phyloP scores from a whole-genome alignment of 2,329 filamentous ascomycete species.

The Ophiostoma populinum region DNA sequence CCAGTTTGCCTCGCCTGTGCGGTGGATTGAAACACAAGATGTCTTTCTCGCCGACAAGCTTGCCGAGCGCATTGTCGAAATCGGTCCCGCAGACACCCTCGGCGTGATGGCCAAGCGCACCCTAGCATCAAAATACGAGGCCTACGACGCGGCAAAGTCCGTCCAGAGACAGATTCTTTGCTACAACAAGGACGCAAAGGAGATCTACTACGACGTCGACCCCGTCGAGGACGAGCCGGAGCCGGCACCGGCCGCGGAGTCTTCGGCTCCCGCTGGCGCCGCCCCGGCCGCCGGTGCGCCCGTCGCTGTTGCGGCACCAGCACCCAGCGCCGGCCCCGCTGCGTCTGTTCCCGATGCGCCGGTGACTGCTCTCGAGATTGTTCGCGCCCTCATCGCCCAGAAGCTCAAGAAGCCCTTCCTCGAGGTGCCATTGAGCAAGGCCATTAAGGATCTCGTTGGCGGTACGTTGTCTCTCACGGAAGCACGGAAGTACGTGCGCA shows the following conservation, averaged over 20 bases:
- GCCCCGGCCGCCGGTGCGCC: slow-evolving; percentile 35
- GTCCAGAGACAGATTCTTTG: slow-evolving; percentile 94
- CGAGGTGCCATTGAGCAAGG: slow-evolving; percentile 85
- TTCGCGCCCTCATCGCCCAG: slow-evolving; percentile 79
- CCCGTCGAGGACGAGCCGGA: slow-evolving; percentile 81
- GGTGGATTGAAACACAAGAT: slow-evolving; percentile 99
- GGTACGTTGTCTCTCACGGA: slow-evolving; percentile 52
- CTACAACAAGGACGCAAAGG: slow-evolving; percentile 98
- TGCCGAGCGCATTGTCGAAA: slow-evolving; percentile 92
- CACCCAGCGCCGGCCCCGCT: slow-evolving; percentile 67
- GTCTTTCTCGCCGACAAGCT: slow-evolving; percentile 93
- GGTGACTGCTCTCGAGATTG: slow-evolving; percentile 74
- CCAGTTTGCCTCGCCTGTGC: slow-evolving; percentile 94
- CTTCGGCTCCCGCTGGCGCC: slow-evolving; percentile 34
- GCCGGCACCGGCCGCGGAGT: slow-evolving; percentile 19
- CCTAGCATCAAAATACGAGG: slow-evolving; percentile 91
- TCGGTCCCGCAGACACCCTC: slow-evolving; percentile 90
- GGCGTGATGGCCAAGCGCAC: slow-evolving; percentile 96
- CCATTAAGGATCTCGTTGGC: slow-evolving; percentile 95
- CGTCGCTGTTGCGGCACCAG: slow-evolving; percentile 37
- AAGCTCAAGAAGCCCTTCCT: slow-evolving; percentile 89
- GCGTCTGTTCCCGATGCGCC: slow-evolving; percentile 74
- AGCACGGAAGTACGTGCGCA: neutral
- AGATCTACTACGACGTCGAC: slow-evolving; percentile 98
- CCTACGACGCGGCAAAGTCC: slow-evolving; percentile 91